Percentiles rank a stretch among this genome's conserved stretches.
Evolutionary conservation across 2,329 filamentous ascomycete species (phyloP).

Genomic region (Onygenales sp.): DNA sequence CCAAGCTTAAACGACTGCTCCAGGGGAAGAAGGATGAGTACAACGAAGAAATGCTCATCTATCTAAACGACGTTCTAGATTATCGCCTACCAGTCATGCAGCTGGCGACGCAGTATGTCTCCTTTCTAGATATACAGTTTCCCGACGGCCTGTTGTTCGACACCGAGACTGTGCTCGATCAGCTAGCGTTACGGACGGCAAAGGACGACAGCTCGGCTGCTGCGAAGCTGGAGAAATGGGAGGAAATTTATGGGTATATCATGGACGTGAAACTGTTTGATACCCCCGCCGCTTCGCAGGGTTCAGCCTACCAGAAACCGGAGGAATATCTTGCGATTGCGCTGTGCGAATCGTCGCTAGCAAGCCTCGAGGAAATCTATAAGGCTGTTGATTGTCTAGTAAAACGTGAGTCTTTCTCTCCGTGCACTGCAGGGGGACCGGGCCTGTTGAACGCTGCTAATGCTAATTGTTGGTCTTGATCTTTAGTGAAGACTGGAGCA

Average conservation of each 20-base stretch:
- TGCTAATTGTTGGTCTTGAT: background rate
- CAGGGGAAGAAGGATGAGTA: background rate
- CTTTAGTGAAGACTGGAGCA: background rate
- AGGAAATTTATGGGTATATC: background rate
- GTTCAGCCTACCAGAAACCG: constrained; percentile 1
- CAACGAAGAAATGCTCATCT: background rate
- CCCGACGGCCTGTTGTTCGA: background rate
- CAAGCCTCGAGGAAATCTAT: background rate
- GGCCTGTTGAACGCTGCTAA: background rate
- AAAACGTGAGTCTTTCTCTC: background rate
- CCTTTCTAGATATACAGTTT: background rate
- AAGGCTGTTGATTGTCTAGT: background rate
- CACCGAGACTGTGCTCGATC: background rate
- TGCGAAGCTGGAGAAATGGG: background rate
- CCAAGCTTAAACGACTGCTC: background rate
- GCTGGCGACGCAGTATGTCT: background rate
- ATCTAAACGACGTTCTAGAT: background rate
- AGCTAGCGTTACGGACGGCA: background rate
- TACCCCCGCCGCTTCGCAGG: background rate
- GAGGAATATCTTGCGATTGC: constrained; percentile 4
- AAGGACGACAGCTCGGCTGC: background rate
- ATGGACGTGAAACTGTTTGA: background rate
- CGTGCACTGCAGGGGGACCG: background rate
- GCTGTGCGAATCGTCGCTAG: background rate
- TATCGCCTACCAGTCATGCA: background rate